Conservation (phyloP, 345 rosid species). For the Laguncularia racemosa region DNA sequence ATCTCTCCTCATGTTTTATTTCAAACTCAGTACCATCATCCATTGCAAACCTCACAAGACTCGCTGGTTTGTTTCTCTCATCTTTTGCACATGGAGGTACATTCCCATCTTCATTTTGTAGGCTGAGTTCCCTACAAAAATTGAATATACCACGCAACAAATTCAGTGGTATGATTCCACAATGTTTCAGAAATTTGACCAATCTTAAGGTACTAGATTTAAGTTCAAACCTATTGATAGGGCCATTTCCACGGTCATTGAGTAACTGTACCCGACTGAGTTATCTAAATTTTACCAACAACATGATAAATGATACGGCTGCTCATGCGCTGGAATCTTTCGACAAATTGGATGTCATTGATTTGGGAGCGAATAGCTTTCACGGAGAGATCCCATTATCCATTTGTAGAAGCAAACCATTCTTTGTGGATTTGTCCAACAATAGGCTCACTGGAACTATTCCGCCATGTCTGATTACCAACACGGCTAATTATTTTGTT, state of each 20-base stretch:
- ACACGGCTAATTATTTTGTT: too few relatives aligned
- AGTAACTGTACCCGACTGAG: not conserved
- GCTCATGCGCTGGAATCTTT: not conserved
- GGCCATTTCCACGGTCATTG: not conserved
- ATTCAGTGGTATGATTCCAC: constrained; percentile 1
- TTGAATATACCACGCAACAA: not conserved
- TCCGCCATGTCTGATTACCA: too few relatives aligned
- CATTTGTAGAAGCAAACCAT: too few relatives aligned
- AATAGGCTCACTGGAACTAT: too few relatives aligned
- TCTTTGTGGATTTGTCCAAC: too few relatives aligned
- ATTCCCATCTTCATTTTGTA: constrained; percentile 1
- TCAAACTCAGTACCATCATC: not conserved
- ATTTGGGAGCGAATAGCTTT: constrained; percentile 3
- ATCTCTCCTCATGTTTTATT: not conserved
- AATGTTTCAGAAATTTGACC: constrained; percentile 2
- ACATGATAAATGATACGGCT: not conserved
- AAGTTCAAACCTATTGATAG: not conserved
- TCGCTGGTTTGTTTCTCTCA: not conserved
- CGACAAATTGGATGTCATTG: rapidly evolving
- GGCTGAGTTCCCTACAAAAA: rapidly evolving
- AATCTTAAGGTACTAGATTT: rapidly evolving
- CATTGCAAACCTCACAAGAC: not conserved
- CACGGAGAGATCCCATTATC: not conserved
- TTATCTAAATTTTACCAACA: not conserved
- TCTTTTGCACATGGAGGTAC: not conserved